Evolutionary conservation across 2,329 filamentous ascomycete species (phyloP).

Genomic region (Fusarium sp.): DNA sequence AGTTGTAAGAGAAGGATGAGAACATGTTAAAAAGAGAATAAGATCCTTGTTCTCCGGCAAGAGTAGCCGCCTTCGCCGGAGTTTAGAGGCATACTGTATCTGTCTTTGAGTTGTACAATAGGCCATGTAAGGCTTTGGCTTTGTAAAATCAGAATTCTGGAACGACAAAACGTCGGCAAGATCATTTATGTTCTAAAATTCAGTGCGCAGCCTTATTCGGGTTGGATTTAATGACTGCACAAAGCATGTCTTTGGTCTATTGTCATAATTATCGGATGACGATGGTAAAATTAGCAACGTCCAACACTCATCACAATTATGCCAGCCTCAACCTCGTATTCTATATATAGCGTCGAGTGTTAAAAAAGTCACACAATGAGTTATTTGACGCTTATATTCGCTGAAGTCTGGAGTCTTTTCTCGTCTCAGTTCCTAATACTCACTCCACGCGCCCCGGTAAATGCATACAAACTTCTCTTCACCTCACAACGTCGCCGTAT

Average conservation of each 20-base stretch:
- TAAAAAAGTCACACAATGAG: neutral
- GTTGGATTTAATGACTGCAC: neutral
- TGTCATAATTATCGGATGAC: neutral
- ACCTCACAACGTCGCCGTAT: conserved; percentile 5
- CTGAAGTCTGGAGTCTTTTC: neutral
- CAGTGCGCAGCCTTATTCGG: neutral
- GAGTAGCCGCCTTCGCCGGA: conserved; percentile 20
- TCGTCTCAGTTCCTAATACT: neutral
- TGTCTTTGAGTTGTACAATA: conserved; percentile 44
- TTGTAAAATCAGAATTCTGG: conserved; percentile 37
- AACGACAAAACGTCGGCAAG: conserved; percentile 11
- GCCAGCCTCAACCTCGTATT: neutral
- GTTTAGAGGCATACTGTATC: conserved; percentile 21
- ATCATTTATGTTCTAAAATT: neutral
- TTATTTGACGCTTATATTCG: neutral
- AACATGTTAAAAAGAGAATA: neutral
- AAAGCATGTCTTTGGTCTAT: neutral
- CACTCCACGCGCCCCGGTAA: conserved; percentile 33
- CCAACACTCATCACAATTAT: neutral
- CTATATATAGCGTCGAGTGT: neutral
- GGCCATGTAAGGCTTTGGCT: conserved; percentile 33
- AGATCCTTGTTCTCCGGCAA: neutral
- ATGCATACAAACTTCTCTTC: conserved; percentile 38
- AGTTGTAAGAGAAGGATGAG: conserved; percentile 11
- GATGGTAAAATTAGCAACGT: too few species aligned